Percentiles rank a stretch among this genome's conserved stretches.
These are phyloP conservation scores for Coemansia reversa DNA, from an alignment of 192 early-diverging fungal genomes.

Conservation along the genomic window DNA sequence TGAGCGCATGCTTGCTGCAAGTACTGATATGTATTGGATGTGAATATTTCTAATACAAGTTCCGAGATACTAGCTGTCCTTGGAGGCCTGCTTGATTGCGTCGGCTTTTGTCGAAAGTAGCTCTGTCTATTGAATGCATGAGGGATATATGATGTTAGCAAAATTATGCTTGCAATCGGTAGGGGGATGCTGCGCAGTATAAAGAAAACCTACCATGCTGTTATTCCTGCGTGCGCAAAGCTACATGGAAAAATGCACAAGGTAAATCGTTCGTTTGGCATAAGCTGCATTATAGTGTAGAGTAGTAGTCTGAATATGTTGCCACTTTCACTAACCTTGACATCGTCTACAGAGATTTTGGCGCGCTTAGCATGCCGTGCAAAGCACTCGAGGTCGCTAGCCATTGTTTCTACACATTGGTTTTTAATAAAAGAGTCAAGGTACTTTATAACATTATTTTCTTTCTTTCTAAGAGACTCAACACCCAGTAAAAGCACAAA, in stretches of 20 bases:
- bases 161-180: background rate
- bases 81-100: constrained; percentile 4
- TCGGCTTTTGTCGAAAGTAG: constrained; percentile 7
- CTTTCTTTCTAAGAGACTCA: too few species aligned
- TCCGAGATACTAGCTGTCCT: constrained; percentile 2
- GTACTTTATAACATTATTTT: background rate
- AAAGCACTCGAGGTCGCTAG: constrained; percentile 48
- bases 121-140: background rate
- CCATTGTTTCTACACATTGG: constrained; percentile 30
- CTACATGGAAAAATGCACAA: constrained; percentile 12
- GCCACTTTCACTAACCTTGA: constrained; percentile 20
- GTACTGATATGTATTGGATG: constrained; percentile 7
- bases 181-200: background rate
- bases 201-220: constrained; percentile 19
- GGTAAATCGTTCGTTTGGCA: background rate
- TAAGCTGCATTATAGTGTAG: background rate
- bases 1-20: background rate
- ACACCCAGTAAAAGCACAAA: background rate
- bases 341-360: constrained; percentile 49
- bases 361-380: constrained; percentile 49
- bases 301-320: background rate
- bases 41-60: background rate
- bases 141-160: background rate
- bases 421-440: too few species aligned
- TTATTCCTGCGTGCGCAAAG: constrained; percentile 41